Percentiles rank a stretch among this genome's conserved stretches.
Evolutionary conservation across 306 rosid genomes (phyloP).

Genomic region (Prosopis cineraria): DNA sequence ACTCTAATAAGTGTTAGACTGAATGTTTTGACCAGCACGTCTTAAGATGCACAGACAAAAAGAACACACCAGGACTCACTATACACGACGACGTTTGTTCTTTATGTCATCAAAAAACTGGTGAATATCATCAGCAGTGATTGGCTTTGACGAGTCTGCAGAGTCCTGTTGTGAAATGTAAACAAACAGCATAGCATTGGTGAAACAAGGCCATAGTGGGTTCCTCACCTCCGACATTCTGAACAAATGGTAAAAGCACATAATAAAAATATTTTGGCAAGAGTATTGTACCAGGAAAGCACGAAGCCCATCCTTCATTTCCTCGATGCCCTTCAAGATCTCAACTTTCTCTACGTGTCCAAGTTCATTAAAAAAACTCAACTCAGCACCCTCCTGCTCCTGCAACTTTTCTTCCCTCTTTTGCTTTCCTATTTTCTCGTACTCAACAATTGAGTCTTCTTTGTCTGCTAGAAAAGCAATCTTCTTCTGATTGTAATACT

Average conservation of each 20-base stretch:
- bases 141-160: slow-evolving; percentile 79
- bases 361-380: slow-evolving; percentile 65
- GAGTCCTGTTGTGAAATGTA: slow-evolving; percentile 66
- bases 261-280: slow-evolving; percentile 4
- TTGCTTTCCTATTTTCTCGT: slow-evolving; percentile 83
- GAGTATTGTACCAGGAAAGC: slow-evolving; percentile 69
- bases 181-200: background rate
- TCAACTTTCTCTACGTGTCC: slow-evolving; percentile 96
- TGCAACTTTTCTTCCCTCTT: slow-evolving; percentile 86
- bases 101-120: slow-evolving; percentile 83
- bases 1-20: slow-evolving; percentile 31
- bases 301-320: slow-evolving; percentile 87
- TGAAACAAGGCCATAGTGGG: slow-evolving; percentile 4
- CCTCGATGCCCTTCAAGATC: slow-evolving; percentile 90
- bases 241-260: slow-evolving; percentile 4
- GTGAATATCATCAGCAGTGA: slow-evolving; percentile 84
- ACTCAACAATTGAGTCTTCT: slow-evolving; percentile 88
- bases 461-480: slow-evolving; percentile 71
- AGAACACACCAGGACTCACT: slow-evolving; percentile 53
- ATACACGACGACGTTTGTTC: slow-evolving; percentile 85
- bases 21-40: slow-evolving; percentile 32
- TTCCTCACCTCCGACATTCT: background rate
- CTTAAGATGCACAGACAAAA: too few relatives aligned
- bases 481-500: slow-evolving; percentile 59
- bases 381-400: slow-evolving; percentile 79